Evolutionary conservation across 768 basidiomycete species (phyloP), one percentile per base, ranked within the genome.

Genomic region (Lentinula lateritia): DNA sequence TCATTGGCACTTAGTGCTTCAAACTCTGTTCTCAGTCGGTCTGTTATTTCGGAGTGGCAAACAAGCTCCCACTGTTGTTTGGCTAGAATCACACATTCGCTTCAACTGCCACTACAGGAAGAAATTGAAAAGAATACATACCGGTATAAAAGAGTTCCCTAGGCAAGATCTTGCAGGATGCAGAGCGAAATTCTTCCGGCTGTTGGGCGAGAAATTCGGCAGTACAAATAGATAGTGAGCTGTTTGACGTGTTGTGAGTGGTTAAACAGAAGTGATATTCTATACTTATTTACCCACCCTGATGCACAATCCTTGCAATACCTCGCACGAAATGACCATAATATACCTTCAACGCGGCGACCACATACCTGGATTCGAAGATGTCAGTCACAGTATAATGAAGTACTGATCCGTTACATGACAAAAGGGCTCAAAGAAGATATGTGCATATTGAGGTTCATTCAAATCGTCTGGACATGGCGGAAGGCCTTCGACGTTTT

Each of bases 351-450:
- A 43, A 72, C 72, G n/a, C 67, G 71, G 35, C 70, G 62, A 42
- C 66, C 59, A 23, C 73, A 75, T 64, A 73, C 69, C 72, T 75
- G 16, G 46, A 43, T 12, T 43, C 13, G 46, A 3, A 68, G 65
- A 65, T 66, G 38, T 23, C 0, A 43, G 15, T 5, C 54, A 48
- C 38, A 42, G 18, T 23, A 50, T 16, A 43, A 28, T 20, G 52
- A n/a, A n/a, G n/a, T 28, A 28, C 28, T 28, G 13, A 32, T 18
- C 64, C 3, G 74, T 65, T 65, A 83, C 85, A 70, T 83, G 78
- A 61, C 85, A 86, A 65, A 78, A 75, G 2, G 76, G 78, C 57
- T 78, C 80, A 61, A 82, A 86, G 12, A 73, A 74, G 35, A 86
- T 76, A 64, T 82, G 80, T 5, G 77, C 77, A 71, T 76, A 86